Evolutionary conservation across 23 red algal genomes (phyloP).

Genomic region (Agarophyton chilense): DNA sequence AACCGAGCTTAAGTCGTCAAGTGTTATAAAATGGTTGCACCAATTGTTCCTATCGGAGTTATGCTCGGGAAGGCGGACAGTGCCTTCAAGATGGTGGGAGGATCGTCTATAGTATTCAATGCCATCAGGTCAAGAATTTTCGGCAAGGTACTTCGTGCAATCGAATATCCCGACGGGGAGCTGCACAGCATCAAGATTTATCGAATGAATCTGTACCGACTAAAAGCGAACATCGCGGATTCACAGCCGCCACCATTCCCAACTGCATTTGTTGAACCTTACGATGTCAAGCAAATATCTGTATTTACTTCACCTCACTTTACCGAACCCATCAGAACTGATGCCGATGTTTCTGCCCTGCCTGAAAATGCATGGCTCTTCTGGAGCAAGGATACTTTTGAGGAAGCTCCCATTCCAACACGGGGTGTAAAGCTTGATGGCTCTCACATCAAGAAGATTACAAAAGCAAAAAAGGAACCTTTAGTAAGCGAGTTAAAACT

Average conservation of each 20-base stretch:
- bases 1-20: not conserved
- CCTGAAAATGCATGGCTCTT: constrained; percentile 92
- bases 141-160: constrained; percentile 77
- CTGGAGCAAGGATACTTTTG: constrained; percentile 79
- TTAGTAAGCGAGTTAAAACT: constrained; percentile 8
- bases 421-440: constrained; percentile 89
- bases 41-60: constrained; percentile 83
- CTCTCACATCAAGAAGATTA: constrained; percentile 37
- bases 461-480: not conserved
- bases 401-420: constrained; percentile 81
- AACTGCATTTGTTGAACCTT: constrained; percentile 78
- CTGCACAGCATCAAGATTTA: constrained; percentile 84
- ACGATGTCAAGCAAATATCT: constrained; percentile 89
- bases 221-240: constrained; percentile 76
- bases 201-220: constrained; percentile 64
- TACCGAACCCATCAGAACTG: constrained; percentile 82
- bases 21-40: constrained; percentile 50
- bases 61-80: constrained; percentile 92
- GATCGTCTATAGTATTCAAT: constrained; percentile 86
- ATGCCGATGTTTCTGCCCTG: constrained; percentile 81
- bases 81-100: constrained; percentile 91
- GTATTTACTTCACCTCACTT: constrained; percentile 88
- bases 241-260: constrained; percentile 92
- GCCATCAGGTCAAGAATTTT: constrained; percentile 81
- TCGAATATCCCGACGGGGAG: constrained; percentile 95